Evolutionary conservation across 495 filamentous ascomycete species (phyloP), one percentile per base, ranked within the genome.

Genomic region (Sabuloglossum arenarium): DNA sequence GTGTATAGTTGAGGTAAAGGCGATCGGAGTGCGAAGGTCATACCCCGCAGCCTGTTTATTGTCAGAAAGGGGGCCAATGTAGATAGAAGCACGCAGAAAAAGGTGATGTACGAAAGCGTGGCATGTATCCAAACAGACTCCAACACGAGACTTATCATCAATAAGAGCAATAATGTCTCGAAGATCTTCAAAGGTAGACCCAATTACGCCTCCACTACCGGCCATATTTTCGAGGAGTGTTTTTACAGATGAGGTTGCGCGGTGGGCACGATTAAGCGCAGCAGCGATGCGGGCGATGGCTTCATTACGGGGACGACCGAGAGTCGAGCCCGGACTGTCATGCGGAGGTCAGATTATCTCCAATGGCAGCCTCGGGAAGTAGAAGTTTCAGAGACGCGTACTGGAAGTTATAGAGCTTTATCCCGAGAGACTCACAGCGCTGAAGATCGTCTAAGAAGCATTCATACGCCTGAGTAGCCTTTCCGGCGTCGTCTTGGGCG

Each of bases 201-300:
- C 91, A 56, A 98, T 78, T n/a, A 90, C 82, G 65, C 86, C 93
- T 34, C 84, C 83, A 58, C 79, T 79, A 51, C 88, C 86, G 42
- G 88, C 90, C 93, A 97, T 97, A 58, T 88, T 96, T 68, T 98
- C 91, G 0, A 98, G 71, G 2, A 97, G 76, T 0, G 87, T 88
- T 28, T 85, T 74, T 0, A 95, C 88, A 6, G 74, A 77, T 0
- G 67, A 71, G 0, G 90, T 95, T 32, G 75, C 80, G 54, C 73
- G 71, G 60, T 95, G 86, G 0, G 88, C 86, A 55, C 75, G 76
- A 61, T 93, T 94, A 1, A 98, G 72, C 49, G 85, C 76, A 27
- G 69, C 67, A 16, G 91, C 88, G 51, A 98, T 82, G 24, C 89
- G 81, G 21, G 70, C 67, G 56, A 93, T 83, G 8, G 89, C 90